These are phyloP conservation scores for Neopestalotiopsis sp. DNA, from an alignment of 2,329 filamentous ascomycete genomes.

Conservation along the genomic window DNA sequence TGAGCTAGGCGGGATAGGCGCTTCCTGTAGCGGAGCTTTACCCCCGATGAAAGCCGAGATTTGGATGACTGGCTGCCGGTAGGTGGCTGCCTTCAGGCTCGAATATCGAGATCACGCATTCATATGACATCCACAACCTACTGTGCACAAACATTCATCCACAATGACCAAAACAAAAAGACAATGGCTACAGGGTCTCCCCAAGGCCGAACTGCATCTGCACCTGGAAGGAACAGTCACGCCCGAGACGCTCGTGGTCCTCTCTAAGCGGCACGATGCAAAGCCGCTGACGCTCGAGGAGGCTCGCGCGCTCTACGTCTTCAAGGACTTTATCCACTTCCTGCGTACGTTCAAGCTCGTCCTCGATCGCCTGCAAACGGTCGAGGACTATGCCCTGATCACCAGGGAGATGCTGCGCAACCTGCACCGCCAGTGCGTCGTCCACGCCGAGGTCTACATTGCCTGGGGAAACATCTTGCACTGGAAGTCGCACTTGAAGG, in stretches of 20 bases:
- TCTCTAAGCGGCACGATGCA: constrained; percentile 23
- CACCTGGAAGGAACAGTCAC: constrained; percentile 24
- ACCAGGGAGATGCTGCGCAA: constrained; percentile 21
- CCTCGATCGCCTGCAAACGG: constrained; percentile 20
- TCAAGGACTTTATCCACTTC: constrained; percentile 22
- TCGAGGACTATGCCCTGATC: constrained; percentile 22
- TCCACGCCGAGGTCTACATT: constrained; percentile 23
- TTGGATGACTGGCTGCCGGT: background rate
- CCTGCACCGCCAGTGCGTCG: constrained; percentile 21
- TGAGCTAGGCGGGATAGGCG: background rate
- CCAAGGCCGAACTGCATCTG: constrained; percentile 24
- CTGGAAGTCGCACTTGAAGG: constrained; percentile 20
- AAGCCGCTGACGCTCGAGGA: constrained; percentile 20
- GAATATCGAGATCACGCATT: background rate
- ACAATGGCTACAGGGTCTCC: constrained; percentile 20
- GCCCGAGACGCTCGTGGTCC: constrained; percentile 22
- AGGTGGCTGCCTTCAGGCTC: background rate
- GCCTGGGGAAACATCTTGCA: constrained; percentile 24
- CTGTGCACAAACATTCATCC: background rate
- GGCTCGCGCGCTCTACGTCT: constrained; percentile 23
- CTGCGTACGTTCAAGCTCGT: constrained; percentile 22
- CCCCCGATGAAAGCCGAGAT: background rate
- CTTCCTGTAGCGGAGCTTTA: background rate
- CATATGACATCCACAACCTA: background rate
- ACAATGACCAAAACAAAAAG: constrained; percentile 8